These are phyloP conservation scores for Leptographium galeiforme DNA, from an alignment of 2,329 filamentous ascomycete genomes.

Conservation along the genomic window DNA sequence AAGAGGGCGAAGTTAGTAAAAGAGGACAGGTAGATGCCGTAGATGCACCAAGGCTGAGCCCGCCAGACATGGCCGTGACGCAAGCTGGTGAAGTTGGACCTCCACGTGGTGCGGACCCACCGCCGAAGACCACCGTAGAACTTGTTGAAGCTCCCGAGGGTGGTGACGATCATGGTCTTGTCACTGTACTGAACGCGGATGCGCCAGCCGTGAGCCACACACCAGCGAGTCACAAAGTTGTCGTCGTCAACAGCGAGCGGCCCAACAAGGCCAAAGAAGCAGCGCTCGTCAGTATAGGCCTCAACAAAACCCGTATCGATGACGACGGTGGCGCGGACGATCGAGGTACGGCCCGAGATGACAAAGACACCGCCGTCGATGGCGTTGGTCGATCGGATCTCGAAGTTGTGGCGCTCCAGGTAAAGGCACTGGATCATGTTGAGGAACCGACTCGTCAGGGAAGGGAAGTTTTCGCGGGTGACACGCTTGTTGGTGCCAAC, in stretches of 20 bases:
- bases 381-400: slow-evolving; percentile 39
- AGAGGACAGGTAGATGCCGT: slow-evolving; percentile 40
- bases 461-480: slow-evolving; percentile 20
- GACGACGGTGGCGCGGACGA: slow-evolving; percentile 37
- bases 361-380: slow-evolving; percentile 47
- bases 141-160: slow-evolving; percentile 30
- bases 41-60: slow-evolving; percentile 36
- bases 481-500: slow-evolving; percentile 45
- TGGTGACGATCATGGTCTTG: slow-evolving; percentile 36
- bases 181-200: slow-evolving; percentile 40
- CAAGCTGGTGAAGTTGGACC: slow-evolving; percentile 39
- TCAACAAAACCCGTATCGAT: slow-evolving; percentile 25
- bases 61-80: slow-evolving; percentile 24
- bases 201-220: slow-evolving; percentile 33
- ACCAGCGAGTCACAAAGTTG: slow-evolving; percentile 45
- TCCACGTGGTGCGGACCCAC: slow-evolving; percentile 46
- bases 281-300: slow-evolving; percentile 34
- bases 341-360: slow-evolving; percentile 39
- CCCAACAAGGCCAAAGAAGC: slow-evolving; percentile 28
- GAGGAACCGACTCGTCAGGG: slow-evolving; percentile 22
- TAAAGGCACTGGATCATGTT: slow-evolving; percentile 48
- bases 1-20: slow-evolving; percentile 43
- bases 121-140: slow-evolving; percentile 39
- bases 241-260: slow-evolving; percentile 45
- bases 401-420: slow-evolving; percentile 48